phyloP scores from a whole-genome alignment of 495 filamentous ascomycete genomes.

The Penicillium bialowiezense region DNA sequence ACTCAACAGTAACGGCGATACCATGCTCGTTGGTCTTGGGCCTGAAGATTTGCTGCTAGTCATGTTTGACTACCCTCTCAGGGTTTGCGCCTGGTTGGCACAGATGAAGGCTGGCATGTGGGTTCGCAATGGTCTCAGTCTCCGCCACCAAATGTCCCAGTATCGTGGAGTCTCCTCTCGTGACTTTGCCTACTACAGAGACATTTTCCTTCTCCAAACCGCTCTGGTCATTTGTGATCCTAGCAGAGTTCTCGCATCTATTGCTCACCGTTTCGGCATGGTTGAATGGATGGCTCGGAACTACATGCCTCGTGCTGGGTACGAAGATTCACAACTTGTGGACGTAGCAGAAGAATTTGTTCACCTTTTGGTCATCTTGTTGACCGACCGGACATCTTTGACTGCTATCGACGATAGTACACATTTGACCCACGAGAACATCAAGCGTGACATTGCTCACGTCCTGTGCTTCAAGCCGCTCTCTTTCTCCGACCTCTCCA shows the following conservation, averaged over 20 bases:
- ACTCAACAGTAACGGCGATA: constrained; percentile 14
- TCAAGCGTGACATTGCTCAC: constrained; percentile 87
- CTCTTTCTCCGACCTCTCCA: constrained; percentile 84
- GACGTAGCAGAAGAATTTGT: constrained; percentile 96
- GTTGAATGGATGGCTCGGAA: constrained; percentile 83
- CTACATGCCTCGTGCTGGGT: constrained; percentile 64
- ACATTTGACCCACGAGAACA: constrained; percentile 62
- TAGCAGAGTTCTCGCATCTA: constrained; percentile 78
- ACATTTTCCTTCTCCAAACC: constrained; percentile 91
- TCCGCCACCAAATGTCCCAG: constrained; percentile 89
- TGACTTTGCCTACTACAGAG: constrained; percentile 89
- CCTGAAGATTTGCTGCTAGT: constrained; percentile 80
- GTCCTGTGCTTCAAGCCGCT: constrained; percentile 94
- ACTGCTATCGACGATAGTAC: constrained; percentile 66
- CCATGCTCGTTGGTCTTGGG: constrained; percentile 20
- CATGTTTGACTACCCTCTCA: constrained; percentile 87
- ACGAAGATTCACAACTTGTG: constrained; percentile 81
- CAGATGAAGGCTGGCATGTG: constrained; percentile 99
- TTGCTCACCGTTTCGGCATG: constrained; percentile 88
- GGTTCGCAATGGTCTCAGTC: constrained; percentile 94
- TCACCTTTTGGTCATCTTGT: constrained; percentile 83
- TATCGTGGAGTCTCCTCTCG: constrained; percentile 84
- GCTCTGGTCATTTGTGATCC: constrained; percentile 85
- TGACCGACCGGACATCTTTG: constrained; percentile 84
- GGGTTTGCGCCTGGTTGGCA: constrained; percentile 92